Percentiles rank a stretch among this genome's conserved stretches.
Conservation (phyloP, 768 basidiomycete species). For the Lyophyllum shimeji region DNA sequence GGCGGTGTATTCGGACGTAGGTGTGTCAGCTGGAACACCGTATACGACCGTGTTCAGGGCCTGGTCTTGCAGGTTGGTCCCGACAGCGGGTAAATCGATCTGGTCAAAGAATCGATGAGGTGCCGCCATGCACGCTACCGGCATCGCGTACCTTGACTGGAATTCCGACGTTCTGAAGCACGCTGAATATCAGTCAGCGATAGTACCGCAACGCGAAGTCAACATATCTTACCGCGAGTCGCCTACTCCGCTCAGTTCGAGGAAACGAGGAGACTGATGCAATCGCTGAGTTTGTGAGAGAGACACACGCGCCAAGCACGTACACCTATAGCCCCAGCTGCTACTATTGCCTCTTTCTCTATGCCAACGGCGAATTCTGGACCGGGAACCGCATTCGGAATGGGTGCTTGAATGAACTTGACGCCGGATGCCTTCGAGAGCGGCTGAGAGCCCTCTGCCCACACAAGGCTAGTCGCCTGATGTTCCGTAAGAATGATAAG, state of each 20-base stretch:
- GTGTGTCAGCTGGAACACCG: neutral
- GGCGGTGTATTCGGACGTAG: neutral
- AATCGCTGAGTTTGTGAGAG: neutral
- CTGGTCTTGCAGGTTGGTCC: constrained; percentile 18
- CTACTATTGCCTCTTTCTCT: constrained; percentile 6
- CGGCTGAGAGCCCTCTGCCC: neutral
- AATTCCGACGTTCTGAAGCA: constrained; percentile 8
- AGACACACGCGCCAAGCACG: neutral
- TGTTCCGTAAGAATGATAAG: constrained; percentile 12
- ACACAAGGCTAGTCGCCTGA: constrained; percentile 12
- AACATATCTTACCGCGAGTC: constrained; percentile 4
- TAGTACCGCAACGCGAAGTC: neutral
- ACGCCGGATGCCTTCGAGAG: constrained; percentile 14
- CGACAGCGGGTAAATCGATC: constrained; percentile 15
- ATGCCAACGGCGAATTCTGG: neutral
- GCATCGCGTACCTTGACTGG: constrained; percentile 3
- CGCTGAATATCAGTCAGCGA: neutral
- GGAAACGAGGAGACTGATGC: constrained; percentile 11
- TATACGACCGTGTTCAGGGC: neutral
- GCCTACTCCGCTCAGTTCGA: constrained; percentile 15
- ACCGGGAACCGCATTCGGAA: neutral
- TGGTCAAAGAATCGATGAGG: neutral
- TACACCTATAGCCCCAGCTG: constrained; percentile 16
- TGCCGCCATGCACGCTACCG: neutral
- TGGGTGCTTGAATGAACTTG: constrained; percentile 7